phyloP scores from a whole-genome alignment of 1,139 yeast species.

The Yamadazyma triangularis region DNA sequence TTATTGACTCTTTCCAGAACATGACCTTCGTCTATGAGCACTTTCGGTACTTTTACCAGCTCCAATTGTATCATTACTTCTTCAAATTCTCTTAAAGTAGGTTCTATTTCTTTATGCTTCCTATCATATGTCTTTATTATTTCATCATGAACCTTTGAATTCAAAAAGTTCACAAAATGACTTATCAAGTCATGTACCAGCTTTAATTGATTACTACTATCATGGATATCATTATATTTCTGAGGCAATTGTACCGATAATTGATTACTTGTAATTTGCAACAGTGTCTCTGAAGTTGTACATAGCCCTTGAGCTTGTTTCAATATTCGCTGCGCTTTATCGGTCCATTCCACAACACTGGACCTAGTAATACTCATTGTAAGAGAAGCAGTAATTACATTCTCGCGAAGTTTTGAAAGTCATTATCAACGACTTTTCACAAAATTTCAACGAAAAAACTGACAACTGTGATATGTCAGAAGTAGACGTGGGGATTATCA shows the following conservation, averaged over 20 bases:
- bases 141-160: conserved; percentile 9
- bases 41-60: conserved; percentile 25
- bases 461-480: conserved; percentile 4
- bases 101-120: conserved; percentile 13
- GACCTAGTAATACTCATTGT: conserved; percentile 4
- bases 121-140: conserved; percentile 11
- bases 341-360: conserved; percentile 19
- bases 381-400: too few species aligned
- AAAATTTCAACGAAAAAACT: neutral
- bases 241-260: conserved; percentile 21
- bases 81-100: conserved; percentile 23
- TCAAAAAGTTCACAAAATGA: conserved; percentile 7
- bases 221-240: conserved; percentile 18
- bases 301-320: conserved; percentile 29
- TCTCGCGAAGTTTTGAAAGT: too few species aligned
- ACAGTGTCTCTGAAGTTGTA: conserved; percentile 28
- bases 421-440: too few species aligned
- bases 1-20: too few species aligned
- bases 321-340: conserved; percentile 26
- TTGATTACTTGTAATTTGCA: conserved; percentile 19
- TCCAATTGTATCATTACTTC: conserved; percentile 20
- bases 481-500: conserved; percentile 3
- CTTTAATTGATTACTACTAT: conserved; percentile 16
- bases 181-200: conserved; percentile 13
- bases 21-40: conserved; percentile 13